These are phyloP conservation scores for Urtica urens DNA, from an alignment of 306 rosid genomes.

Conservation along the genomic window DNA sequence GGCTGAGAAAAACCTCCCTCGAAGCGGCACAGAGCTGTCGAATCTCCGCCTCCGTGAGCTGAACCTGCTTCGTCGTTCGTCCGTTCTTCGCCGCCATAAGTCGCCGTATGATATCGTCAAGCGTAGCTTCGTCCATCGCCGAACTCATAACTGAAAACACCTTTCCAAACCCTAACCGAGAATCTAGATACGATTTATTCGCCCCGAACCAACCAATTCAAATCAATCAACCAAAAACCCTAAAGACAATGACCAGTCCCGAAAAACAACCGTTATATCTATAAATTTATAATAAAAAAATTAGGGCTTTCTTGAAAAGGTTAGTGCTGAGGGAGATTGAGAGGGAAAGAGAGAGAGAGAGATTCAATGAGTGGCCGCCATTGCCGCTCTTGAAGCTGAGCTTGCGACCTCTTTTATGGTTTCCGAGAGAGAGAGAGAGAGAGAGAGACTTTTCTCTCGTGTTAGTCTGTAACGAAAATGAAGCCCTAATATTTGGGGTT, in stretches of 20 bases:
- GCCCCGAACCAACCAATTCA: background rate
- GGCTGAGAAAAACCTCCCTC: conserved; percentile 68
- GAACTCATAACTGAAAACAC: background rate
- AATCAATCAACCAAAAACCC: conserved; percentile 4
- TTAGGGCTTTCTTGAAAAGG: background rate
- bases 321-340: background rate
- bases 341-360: background rate
- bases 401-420: background rate
- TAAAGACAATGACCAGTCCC: background rate
- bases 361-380: conserved; percentile 9
- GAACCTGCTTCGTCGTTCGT: conserved; percentile 59
- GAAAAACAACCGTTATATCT: background rate
- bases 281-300: background rate
- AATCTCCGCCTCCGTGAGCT: conserved; percentile 59
- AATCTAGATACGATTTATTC: too few relatives aligned
- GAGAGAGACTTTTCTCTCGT: background rate
- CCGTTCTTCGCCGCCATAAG: conserved; percentile 58
- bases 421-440: background rate
- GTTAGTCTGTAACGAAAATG: background rate
- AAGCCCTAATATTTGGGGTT: background rate
- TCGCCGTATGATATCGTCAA: conserved; percentile 55
- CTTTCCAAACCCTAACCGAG: too few relatives aligned
- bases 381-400: conserved; percentile 8
- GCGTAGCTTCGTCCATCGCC: conserved; percentile 43
- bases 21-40: conserved; percentile 44